Evolutionary conservation across 139 green algal species (phyloP), one percentile per base, ranked within the genome.

Genomic region (Spirogloea muscicola): DNA sequence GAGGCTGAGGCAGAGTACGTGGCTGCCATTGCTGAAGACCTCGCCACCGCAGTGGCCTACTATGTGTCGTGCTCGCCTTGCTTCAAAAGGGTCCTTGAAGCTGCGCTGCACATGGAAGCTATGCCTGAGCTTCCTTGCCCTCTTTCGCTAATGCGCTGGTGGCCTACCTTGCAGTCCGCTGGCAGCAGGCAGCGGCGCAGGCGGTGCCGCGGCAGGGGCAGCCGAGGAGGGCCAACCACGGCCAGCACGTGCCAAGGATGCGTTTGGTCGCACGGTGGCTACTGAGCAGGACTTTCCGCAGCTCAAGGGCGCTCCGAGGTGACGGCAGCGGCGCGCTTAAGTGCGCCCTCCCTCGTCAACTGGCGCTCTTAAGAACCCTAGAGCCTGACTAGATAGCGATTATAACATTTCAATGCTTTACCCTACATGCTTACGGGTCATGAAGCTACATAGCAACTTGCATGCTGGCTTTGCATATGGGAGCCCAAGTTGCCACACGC

Each of bases 201-300:
- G 21, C 46, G 21, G 21, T 55, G 21, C 46, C 21, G 55, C 55
- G 13, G 9, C 13, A 64, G 25, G 59, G 6, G 42, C 38, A 10
- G 59, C 38, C 37, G 59, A 72, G 60, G 64, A 80, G 59, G 46
- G 7, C n/a, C n/a, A n/a, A n/a, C n/a, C 67, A 46, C 36, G 6
- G 5, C 69, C 27, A 16, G 18, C 21, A n/a, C 58, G 69, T 37
- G 65, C 40, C 29, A 72, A 42, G 2, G 78, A 84, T 10, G 48
- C 82, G 40, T 84, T 76, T 67, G 78, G 78, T 1, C 46, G 44
- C n/a, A 72, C 34, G 13, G 37, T 84, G 9, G 44, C 61, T 0
- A 82, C 78, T 13, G 72, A n/a, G 46, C 63, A 77, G 62, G 72
- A 84, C 40, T 78, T 82, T 71, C n/a, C 38, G 6, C 18, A 52